Percentiles rank a stretch among this genome's conserved stretches.
phyloP scores from a whole-genome alignment of 2,329 filamentous ascomycete genomes.

The Monilinia vaccinii-corymbosi region DNA sequence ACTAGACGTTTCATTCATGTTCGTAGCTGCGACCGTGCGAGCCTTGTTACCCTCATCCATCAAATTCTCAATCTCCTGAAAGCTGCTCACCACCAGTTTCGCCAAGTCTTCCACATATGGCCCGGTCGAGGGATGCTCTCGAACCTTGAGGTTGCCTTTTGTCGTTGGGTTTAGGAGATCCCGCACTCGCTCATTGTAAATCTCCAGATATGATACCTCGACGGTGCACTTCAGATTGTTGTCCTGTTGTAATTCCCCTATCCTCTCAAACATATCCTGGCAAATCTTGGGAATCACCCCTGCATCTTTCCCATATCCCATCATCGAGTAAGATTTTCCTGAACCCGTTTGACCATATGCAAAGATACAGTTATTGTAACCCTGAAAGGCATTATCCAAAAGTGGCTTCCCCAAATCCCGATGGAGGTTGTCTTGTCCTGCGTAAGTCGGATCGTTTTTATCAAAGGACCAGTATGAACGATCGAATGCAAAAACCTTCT shows the following conservation, averaged over 20 bases:
- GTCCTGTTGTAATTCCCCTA: conserved; percentile 60
- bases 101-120: conserved; percentile 97
- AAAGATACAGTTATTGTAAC: conserved; percentile 99
- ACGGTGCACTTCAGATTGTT: conserved; percentile 80
- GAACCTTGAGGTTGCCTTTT: conserved; percentile 92
- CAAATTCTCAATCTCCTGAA: conserved; percentile 89
- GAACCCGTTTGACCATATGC: conserved; percentile 98
- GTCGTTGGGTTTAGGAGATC: conserved; percentile 92
- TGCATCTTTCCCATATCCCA: conserved; percentile 94
- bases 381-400: conserved; percentile 94
- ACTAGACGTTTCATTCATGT: conserved; percentile 99
- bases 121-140: conserved; percentile 94
- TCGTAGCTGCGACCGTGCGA: conserved; percentile 92
- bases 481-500: conserved; percentile 91
- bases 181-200: conserved; percentile 96
- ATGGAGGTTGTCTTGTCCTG: conserved; percentile 83
- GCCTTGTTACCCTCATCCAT: conserved; percentile 99
- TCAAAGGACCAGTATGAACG: conserved; percentile 98
- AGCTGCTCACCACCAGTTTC: conserved; percentile 87
- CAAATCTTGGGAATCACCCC: conserved; percentile 97
- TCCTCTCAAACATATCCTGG: conserved; percentile 92
- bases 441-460: conserved; percentile 70
- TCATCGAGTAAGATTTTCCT: conserved; percentile 99
- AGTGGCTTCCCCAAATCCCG: conserved; percentile 80
- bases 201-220: conserved; percentile 96